A percentile compares a stretch with the other conserved stretches of the same genome.
Evolutionary conservation across 225 moss, liverwort and hornwort species (phyloP).

Genomic region (Asterella californica): DNA sequence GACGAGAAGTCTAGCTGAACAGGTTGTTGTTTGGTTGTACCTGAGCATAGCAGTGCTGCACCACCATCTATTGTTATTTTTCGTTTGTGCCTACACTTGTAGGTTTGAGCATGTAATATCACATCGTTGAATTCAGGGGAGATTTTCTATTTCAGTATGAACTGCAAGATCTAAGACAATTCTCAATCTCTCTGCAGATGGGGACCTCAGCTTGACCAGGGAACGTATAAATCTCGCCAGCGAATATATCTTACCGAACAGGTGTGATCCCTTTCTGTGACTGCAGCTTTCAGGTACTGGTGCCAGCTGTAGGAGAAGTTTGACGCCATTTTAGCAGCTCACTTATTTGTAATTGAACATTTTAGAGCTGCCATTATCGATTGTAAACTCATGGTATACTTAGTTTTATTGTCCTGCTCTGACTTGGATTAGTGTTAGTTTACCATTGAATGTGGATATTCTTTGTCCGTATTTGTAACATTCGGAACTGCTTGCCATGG

Average conservation of each 20-base stretch:
- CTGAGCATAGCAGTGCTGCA: neutral
- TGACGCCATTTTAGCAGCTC: neutral
- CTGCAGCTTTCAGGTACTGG: neutral
- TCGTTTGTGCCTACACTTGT: neutral
- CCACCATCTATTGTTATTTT: neutral
- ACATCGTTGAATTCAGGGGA: neutral
- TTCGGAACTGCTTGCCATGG: neutral
- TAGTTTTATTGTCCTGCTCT: too few relatives aligned
- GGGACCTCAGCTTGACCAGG: slow-evolving; percentile 77
- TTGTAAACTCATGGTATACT: neutral
- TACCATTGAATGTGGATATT: too few relatives aligned
- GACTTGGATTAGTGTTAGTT: neutral
- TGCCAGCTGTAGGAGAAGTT: neutral
- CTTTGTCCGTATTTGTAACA: neutral
- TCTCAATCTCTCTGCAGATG: slow-evolving; percentile 44
- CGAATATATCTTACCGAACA: slow-evolving; percentile 83
- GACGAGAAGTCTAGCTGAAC: neutral
- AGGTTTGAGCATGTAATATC: neutral
- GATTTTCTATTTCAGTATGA: neutral
- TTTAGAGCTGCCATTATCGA: neutral
- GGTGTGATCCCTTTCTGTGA: slow-evolving; percentile 24
- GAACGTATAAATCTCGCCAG: slow-evolving; percentile 62
- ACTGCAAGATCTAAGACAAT: neutral
- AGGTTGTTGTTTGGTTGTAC: neutral
- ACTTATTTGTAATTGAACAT: neutral